Conservation (phyloP, 2,329 filamentous ascomycete species). For the Microdochium trichocladiopsis region DNA sequence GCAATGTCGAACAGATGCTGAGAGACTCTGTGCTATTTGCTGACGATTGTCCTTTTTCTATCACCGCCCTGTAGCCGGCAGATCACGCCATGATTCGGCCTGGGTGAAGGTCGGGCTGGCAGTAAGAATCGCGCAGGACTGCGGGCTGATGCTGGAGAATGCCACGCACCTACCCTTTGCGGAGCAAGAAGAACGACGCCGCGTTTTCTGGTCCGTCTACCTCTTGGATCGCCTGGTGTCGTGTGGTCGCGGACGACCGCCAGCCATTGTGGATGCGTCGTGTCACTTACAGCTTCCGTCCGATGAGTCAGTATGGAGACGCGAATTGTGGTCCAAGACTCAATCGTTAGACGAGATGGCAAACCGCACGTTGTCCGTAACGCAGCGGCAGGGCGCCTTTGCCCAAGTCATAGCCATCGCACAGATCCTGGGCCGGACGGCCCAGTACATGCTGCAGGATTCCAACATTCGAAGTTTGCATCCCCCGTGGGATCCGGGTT, state of each 20-base stretch:
- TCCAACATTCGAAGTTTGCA: constrained; percentile 6
- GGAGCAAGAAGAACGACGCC: constrained; percentile 24
- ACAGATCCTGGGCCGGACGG: constrained; percentile 22
- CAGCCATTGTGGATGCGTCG: constrained; percentile 23
- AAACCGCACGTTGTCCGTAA: background rate
- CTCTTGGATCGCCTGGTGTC: constrained; percentile 27
- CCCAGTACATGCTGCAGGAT: constrained; percentile 9
- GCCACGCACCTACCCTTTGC: constrained; percentile 6
- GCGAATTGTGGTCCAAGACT: constrained; percentile 13
- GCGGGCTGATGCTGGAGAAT: constrained; percentile 24
- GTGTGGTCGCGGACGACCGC: constrained; percentile 23
- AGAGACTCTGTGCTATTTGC: too few species aligned
- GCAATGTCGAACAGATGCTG: too few species aligned
- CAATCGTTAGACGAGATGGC: background rate
- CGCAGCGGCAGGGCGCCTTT: constrained; percentile 7
- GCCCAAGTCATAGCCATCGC: constrained; percentile 20
- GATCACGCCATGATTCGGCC: too few species aligned
- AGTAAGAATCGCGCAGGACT: constrained; percentile 24
- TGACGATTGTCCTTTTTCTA: too few species aligned
- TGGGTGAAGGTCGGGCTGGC: constrained; percentile 28
- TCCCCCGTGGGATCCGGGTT: constrained; percentile 27
- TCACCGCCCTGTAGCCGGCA: too few species aligned
- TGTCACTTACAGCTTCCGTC: constrained; percentile 21
- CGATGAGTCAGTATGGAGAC: constrained; percentile 15
- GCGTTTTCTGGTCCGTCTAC: constrained; percentile 30